phyloP scores from a whole-genome alignment of 805 yeast species.

The Cyberlindnera saturnus region DNA sequence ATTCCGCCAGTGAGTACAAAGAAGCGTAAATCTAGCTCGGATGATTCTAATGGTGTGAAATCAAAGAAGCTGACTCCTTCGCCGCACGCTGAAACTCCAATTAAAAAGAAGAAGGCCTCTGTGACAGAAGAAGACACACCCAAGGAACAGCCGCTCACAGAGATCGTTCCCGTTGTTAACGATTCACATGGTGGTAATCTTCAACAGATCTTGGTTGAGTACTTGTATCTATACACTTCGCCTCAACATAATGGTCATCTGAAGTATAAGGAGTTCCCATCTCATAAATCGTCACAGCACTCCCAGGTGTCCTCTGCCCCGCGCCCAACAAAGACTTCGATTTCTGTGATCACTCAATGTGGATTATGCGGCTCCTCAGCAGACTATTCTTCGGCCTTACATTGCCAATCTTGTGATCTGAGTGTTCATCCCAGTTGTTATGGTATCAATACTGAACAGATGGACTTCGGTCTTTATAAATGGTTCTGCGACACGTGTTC shows the following conservation, averaged over 20 bases:
- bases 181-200: neutral
- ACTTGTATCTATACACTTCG: neutral
- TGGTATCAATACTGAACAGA: constrained; percentile 35
- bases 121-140: neutral
- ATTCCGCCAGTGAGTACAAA: constrained; percentile 1
- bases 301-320: neutral
- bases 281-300: no score
- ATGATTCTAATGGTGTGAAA: constrained; percentile 2
- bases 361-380: constrained; percentile 48
- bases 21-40: neutral
- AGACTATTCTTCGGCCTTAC: constrained; percentile 34
- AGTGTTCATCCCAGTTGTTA: constrained; percentile 67
- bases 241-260: constrained; percentile 1
- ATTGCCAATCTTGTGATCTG: constrained; percentile 63
- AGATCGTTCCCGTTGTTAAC: neutral
- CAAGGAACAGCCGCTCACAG: neutral
- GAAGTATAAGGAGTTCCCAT: neutral
- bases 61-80: constrained; percentile 15
- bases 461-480: constrained; percentile 25
- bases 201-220: neutral
- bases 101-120: neutral
- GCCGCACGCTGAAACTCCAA: neutral
- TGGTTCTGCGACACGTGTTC: constrained; percentile 84
- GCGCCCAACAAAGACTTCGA: neutral
- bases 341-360: constrained; percentile 31